Percentiles rank a stretch among this genome's conserved stretches.
Conservation (phyloP, 2,329 filamentous ascomycete genomes). For the Aspergillus uvarum region DNA sequence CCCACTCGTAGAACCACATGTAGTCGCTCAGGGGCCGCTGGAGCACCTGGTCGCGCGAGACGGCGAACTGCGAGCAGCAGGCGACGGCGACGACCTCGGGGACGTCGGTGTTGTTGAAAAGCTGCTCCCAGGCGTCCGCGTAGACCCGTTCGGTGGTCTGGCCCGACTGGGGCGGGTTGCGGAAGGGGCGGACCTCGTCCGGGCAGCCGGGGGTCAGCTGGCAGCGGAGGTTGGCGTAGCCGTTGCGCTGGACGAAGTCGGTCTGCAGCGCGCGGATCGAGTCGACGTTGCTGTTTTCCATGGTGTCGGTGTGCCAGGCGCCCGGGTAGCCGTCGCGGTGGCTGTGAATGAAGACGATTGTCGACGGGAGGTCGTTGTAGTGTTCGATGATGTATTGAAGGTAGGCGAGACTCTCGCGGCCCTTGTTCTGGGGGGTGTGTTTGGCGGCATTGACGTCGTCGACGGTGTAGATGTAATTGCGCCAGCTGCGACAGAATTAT, state of each 20-base stretch:
- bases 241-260: slow-evolving; percentile 50
- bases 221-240: slow-evolving; percentile 62
- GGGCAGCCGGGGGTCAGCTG: slow-evolving; percentile 35
- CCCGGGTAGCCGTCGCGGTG: slow-evolving; percentile 48
- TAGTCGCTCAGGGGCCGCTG: slow-evolving; percentile 47
- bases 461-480: slow-evolving; percentile 46
- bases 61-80: slow-evolving; percentile 56
- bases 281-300: slow-evolving; percentile 55
- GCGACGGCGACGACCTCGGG: slow-evolving; percentile 47
- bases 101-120: slow-evolving; percentile 41
- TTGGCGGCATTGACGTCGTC: slow-evolving; percentile 34
- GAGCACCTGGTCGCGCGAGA: slow-evolving; percentile 46
- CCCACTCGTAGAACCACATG: slow-evolving; percentile 47
- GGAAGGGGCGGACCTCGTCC: slow-evolving; percentile 33
- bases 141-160: slow-evolving; percentile 30
- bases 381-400: slow-evolving; percentile 49
- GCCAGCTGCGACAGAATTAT: slow-evolving; percentile 36
- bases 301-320: slow-evolving; percentile 60
- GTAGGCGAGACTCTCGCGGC: slow-evolving; percentile 47
- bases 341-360: slow-evolving; percentile 57
- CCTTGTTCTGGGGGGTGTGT: slow-evolving; percentile 44
- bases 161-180: slow-evolving; percentile 26
- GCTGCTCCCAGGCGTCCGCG: slow-evolving; percentile 32
- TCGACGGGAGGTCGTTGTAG: slow-evolving; percentile 50
- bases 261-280: slow-evolving; percentile 52